Evolutionary conservation across 129 eudicot species (phyloP).

Genomic region (Pseudognaphalium luteoalbum): DNA sequence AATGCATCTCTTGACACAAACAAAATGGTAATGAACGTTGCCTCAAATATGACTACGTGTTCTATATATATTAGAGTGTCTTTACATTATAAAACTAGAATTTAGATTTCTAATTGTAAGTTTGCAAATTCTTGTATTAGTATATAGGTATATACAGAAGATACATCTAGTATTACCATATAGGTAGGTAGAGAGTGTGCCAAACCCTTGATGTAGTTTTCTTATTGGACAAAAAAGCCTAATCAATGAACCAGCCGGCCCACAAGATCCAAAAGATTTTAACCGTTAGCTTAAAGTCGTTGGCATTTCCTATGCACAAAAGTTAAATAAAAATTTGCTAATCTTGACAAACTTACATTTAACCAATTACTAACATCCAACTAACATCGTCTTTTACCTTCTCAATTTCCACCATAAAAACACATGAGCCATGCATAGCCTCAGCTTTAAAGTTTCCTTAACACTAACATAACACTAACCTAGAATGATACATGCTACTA

Average conservation of each 20-base stretch:
- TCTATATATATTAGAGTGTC: too few relatives aligned
- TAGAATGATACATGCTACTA: constrained; percentile 44
- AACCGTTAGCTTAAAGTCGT: constrained; percentile 14
- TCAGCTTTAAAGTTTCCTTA: constrained; percentile 30
- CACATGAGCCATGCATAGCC: constrained; percentile 17
- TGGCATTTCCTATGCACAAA: constrained; percentile 33
- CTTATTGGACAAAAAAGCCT: constrained; percentile 9
- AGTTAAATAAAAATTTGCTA: constrained; percentile 16
- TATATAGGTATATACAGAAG: too few relatives aligned
- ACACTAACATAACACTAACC: not conserved
- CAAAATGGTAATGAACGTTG: too few relatives aligned
- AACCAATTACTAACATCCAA: constrained; percentile 48
- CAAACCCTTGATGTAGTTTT: not conserved
- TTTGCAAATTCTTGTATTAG: too few relatives aligned
- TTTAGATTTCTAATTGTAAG: too few relatives aligned
- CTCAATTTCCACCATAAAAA: constrained; percentile 2
- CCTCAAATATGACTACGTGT: too few relatives aligned
- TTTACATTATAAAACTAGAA: too few relatives aligned
- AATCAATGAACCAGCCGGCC: constrained; percentile 33
- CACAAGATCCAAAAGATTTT: constrained; percentile 22
- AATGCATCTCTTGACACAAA: too few relatives aligned
- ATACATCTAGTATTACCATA: too few relatives aligned
- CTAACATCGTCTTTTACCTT: constrained; percentile 24
- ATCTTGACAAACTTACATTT: constrained; percentile 29
- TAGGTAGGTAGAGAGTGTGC: too few relatives aligned